Evolutionary conservation across 192 early-diverging fungal species (phyloP).

Genomic region (Entrophospora sp.): DNA sequence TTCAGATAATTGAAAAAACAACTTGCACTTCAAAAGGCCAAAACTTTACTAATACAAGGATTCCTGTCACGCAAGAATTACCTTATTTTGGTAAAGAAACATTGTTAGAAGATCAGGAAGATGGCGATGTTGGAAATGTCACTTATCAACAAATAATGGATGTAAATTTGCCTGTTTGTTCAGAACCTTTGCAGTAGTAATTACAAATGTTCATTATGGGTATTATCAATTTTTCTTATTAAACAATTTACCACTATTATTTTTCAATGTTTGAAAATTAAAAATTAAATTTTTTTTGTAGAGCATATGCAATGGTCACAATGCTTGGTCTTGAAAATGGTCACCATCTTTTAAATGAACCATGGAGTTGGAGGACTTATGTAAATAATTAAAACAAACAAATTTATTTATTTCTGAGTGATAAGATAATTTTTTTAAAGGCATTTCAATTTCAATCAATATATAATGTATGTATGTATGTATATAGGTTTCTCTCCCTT

Average conservation of each 20-base stretch:
- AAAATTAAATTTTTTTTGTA: too few species aligned
- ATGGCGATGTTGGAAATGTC: slow-evolving; percentile 6
- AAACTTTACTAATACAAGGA: background rate
- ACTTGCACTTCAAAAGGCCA: background rate
- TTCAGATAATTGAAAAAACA: background rate
- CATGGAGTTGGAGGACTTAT: slow-evolving; percentile 58
- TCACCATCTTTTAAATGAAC: slow-evolving; percentile 42
- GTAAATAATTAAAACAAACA: slow-evolving; percentile 25
- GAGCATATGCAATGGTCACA: slow-evolving; percentile 57
- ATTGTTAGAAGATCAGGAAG: slow-evolving; percentile 5
- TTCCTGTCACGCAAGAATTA: background rate
- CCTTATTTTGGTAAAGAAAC: background rate
- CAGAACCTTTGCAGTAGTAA: slow-evolving; percentile 45
- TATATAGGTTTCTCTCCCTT: slow-evolving; percentile 31
- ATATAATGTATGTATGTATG: too few species aligned
- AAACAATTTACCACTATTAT: background rate
- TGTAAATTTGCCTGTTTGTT: background rate
- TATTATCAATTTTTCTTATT: too few species aligned
- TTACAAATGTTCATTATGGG: slow-evolving; percentile 61
- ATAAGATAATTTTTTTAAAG: too few species aligned
- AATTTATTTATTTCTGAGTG: background rate
- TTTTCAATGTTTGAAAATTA: background rate
- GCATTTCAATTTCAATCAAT: too few species aligned
- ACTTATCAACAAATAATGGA: background rate
- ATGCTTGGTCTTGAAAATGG: slow-evolving; percentile 58